Percentiles rank a stretch among this genome's conserved stretches.
Conservation (phyloP, 2,329 filamentous ascomycete species). For the Capronia coronata region DNA sequence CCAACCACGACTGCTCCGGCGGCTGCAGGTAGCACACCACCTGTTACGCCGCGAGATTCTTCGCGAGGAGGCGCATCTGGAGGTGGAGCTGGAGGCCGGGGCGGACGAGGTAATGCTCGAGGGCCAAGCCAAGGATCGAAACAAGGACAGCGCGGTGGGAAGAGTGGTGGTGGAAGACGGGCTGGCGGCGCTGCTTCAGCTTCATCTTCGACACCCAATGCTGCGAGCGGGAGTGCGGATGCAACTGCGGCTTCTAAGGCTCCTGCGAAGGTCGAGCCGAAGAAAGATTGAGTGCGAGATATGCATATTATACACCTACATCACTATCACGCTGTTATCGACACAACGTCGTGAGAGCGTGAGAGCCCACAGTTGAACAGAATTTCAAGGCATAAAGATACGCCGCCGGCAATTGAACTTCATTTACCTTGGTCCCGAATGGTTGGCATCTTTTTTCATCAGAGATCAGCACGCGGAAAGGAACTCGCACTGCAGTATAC, state of each 20-base stretch:
- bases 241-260: neutral
- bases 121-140: neutral
- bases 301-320: neutral
- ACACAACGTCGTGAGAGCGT: too few species aligned
- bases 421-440: too few species aligned
- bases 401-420: too few species aligned
- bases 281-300: constrained; percentile 4
- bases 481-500: too few species aligned
- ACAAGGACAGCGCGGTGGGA: constrained; percentile 4
- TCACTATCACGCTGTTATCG: too few species aligned
- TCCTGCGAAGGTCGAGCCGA: constrained; percentile 9
- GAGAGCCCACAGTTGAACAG: too few species aligned
- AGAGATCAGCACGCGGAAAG: too few species aligned
- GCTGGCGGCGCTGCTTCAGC: constrained; percentile 24
- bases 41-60: constrained; percentile 18
- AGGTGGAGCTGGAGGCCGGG: neutral
- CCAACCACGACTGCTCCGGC: neutral
- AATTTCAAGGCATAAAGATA: too few species aligned
- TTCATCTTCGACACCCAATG: neutral
- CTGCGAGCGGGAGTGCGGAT: constrained; percentile 1
- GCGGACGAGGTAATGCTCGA: constrained; percentile 3
- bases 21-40: constrained; percentile 5
- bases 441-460: too few species aligned
- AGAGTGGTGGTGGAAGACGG: constrained; percentile 1
- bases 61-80: neutral